Evolutionary conservation across 352 stramenopile species (phyloP).

Genomic region (Phytopythium cucurbitacearum): DNA sequence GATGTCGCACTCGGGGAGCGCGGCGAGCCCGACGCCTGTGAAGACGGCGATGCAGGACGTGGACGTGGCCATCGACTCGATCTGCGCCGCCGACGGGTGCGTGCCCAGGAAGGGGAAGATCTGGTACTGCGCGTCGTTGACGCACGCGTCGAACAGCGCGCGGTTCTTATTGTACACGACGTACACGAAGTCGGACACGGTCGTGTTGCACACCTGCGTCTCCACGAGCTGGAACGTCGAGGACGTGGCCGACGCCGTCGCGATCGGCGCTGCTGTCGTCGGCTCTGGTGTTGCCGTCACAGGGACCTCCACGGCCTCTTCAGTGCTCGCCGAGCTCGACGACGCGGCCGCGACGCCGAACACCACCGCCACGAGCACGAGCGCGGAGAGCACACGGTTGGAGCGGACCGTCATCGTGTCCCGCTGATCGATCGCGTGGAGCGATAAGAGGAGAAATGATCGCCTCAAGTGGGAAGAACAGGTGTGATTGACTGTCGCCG

Average conservation of each 20-base stretch:
- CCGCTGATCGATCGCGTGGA: no score
- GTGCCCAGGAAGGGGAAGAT: slow-evolving; percentile 50
- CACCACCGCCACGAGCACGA: not conserved
- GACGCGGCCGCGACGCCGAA: slow-evolving; percentile 4
- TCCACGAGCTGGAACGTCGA: slow-evolving; percentile 44
- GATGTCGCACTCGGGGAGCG: slow-evolving; percentile 45
- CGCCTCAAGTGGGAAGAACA: no score
- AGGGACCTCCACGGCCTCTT: slow-evolving; percentile 4
- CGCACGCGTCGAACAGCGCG: slow-evolving; percentile 44
- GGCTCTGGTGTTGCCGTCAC: slow-evolving; percentile 6
- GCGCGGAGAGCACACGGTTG: no score
- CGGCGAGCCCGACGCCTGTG: slow-evolving; percentile 35
- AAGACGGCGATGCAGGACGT: slow-evolving; percentile 41
- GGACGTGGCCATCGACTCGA: slow-evolving; percentile 27
- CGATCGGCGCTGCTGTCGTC: slow-evolving; percentile 18
- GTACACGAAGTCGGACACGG: slow-evolving; percentile 35
- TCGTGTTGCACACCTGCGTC: slow-evolving; percentile 33
- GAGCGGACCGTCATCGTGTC: no score
- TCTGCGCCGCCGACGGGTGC: slow-evolving; percentile 37
- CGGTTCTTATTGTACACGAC: slow-evolving; percentile 52
- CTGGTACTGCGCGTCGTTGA: slow-evolving; percentile 45
- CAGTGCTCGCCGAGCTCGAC: slow-evolving; percentile 1
- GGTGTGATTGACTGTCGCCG: no score
- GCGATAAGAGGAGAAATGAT: no score
- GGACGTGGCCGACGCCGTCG: slow-evolving; percentile 34